Percentiles rank a stretch among this genome's conserved stretches.
Conservation (phyloP, 139 green algal genomes). For the Desmodesmus armatus region DNA sequence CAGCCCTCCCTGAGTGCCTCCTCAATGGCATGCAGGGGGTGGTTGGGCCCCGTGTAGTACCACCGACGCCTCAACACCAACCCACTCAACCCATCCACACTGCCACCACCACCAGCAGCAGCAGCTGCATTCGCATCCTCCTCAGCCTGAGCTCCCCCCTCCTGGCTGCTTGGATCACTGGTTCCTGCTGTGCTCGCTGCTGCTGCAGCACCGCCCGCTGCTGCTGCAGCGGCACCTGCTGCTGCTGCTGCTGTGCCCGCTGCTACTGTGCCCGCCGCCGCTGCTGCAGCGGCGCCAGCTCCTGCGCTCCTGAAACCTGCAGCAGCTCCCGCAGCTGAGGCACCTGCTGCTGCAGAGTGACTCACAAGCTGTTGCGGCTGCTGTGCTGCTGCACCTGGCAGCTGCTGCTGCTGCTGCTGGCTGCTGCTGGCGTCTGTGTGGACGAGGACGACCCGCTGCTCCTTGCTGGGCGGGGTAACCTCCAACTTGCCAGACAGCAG, state of each 20-base stretch:
- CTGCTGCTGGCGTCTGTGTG: background rate
- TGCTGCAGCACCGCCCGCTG: slow-evolving; percentile 6
- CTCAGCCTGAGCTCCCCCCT: background rate
- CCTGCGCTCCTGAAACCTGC: too few species aligned
- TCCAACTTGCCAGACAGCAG: slow-evolving; percentile 57
- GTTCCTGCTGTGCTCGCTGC: background rate
- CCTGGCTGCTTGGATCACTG: background rate
- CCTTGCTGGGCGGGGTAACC: slow-evolving; percentile 20
- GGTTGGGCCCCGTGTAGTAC: slow-evolving; percentile 51
- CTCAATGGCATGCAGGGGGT: slow-evolving; percentile 76
- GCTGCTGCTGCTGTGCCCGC: background rate
- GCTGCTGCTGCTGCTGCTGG: too few species aligned
- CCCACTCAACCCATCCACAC: background rate
- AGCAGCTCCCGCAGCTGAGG: background rate
- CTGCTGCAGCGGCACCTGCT: background rate
- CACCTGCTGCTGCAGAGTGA: background rate
- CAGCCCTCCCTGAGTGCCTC: slow-evolving; percentile 64
- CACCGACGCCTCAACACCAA: slow-evolving; percentile 16
- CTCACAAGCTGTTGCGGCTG: too few species aligned
- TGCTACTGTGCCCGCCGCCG: slow-evolving; percentile 8
- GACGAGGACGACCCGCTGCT: background rate
- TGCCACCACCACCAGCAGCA: background rate
- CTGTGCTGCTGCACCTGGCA: too few species aligned
- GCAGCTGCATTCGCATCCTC: background rate
- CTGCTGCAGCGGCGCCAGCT: background rate